Evolutionary conservation across 2,329 filamentous ascomycete species (phyloP), one percentile per base, ranked within the genome.

Genomic region (Paramyrothecium sp.): DNA sequence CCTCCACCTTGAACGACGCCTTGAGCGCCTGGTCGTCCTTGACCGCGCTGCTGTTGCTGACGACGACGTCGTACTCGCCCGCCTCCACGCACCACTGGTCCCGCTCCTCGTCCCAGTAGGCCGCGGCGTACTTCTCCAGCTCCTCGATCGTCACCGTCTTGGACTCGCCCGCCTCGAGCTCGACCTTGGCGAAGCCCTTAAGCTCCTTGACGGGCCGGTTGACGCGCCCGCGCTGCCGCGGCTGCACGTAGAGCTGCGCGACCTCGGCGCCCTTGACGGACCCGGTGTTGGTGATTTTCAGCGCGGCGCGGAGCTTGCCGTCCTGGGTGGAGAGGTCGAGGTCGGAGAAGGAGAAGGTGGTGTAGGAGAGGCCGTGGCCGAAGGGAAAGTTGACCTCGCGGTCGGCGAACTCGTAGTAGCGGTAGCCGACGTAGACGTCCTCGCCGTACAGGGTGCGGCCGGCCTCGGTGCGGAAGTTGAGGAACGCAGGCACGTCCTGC

Each of bases 351-450:
- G 70, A 63, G 69, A 94, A 94, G 0, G 77, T 85, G 0, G 90
- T 92, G 73, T 93, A 95, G 17, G 88, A 90, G 1, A 95, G 78
- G 2, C 91, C 91, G 67, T 92, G 87, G 13, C 91, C 91, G 69
- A 96, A 96, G 57, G 88, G 82, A 73, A 93, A 95, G 26, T 89
- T 81, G 0, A 88, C 84, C 1, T 80, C 78, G 4, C 85, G 79
- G 38, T 86, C 79, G n/a, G 82, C 80, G 65, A 84, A 87, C 67
- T 95, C 90, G 70, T 91, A 95, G 76, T 87, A 92, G 21, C 90
- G 81, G 74, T 95, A 95, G 3, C 91, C 91, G 41, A 94, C 80
- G 70, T 91, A 94, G 50, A 95, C 78, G 59, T 91, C 90, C 71
- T 95, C 91, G 51, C 89, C 89, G 68, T 94, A 95, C 1, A 92